phyloP scores from a whole-genome alignment of 2,329 filamentous ascomycete species.

The Fusarium nodosum region DNA sequence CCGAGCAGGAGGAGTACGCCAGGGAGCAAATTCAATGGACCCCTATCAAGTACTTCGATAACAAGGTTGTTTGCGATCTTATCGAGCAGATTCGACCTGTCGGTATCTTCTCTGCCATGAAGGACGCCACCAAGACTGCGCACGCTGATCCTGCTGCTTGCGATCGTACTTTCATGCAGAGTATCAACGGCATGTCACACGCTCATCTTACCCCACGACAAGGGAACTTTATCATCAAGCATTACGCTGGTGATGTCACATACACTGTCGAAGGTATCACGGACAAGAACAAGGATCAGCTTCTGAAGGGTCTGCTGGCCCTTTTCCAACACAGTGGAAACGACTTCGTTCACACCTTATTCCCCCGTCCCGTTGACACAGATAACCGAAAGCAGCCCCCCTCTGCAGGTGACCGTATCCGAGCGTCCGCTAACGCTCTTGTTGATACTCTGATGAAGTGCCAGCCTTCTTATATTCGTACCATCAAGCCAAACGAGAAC shows the following conservation, averaged over 20 bases:
- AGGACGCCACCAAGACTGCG: slow-evolving; percentile 98
- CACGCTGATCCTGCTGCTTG: slow-evolving; percentile 95
- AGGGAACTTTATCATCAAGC: slow-evolving; percentile 97
- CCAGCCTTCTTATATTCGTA: slow-evolving; percentile 96
- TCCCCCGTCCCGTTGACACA: slow-evolving; percentile 93
- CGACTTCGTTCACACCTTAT: slow-evolving; percentile 86
- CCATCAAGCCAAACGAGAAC: slow-evolving; percentile 99
- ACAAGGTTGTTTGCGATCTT: slow-evolving; percentile 97
- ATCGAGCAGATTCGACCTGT: slow-evolving; percentile 93
- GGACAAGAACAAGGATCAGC: slow-evolving; percentile 98
- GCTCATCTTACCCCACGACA: slow-evolving; percentile 92
- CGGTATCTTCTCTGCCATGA: slow-evolving; percentile 94
- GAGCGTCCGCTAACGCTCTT: slow-evolving; percentile 91
- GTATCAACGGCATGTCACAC: slow-evolving; percentile 90
- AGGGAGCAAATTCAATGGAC: slow-evolving; percentile 98
- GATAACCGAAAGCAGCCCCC: slow-evolving; percentile 95
- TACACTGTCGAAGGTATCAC: slow-evolving; percentile 98
- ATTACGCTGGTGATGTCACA: slow-evolving; percentile 96
- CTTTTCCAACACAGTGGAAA: slow-evolving; percentile 88
- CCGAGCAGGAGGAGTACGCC: slow-evolving; percentile 97
- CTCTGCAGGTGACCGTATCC: slow-evolving; percentile 96
- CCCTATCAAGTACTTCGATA: slow-evolving; percentile 99
- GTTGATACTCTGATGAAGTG: slow-evolving; percentile 98
- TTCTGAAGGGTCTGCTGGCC: slow-evolving; percentile 93
- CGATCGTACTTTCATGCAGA: slow-evolving; percentile 95